Evolutionary conservation across 139 green algal genomes (phyloP), one percentile per base, ranked within the genome.

Genomic region (Trebouxia sp.): DNA sequence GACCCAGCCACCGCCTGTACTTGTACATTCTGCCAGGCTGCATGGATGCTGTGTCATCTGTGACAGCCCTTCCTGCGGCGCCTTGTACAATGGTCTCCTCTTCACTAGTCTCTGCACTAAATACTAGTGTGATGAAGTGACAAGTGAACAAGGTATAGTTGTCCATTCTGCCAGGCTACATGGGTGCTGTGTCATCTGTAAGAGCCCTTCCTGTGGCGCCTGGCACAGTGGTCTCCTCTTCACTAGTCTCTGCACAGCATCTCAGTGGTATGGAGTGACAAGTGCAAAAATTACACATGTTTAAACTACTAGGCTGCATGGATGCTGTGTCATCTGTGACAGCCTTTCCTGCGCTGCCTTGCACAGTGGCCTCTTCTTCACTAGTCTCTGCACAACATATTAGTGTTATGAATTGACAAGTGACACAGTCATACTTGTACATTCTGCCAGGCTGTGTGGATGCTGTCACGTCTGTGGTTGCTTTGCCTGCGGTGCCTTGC

Each of bases 1-100:
- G 41, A 7, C 77, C 77, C 41, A 82, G 77, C 77, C 77, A 82
- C n/a, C 32, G 20, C 42, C 37, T 51, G 12, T 75, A 82, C n/a
- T 58, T 75, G 39, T 41, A 50, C 58, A 82, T 24, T n/a, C 41
- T 56, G 26, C 69, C 41, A 56, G 69, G 38, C 69, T 72, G 62
- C n/a, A 12, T 45, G 0, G 62, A 42, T 14, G 62, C 62, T 72
- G 62, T 30, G 62, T 72, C 62, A 72, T 45, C 35, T 24, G 32
- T 5, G 20, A 14, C 35, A 14, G 11, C 11, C 14, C 12, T 72
- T 17, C 35, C 62, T 43, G 42, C 32, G 26, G 28, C 10, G 35
- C 12, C 24, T 43, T 35, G 37, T 15, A 72, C 9, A 14, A 32
- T 72, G 32, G 37, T 35, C 35, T 72, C 62, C 15, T 72, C 62